phyloP scores from a whole-genome alignment of 2,329 filamentous ascomycete species.

The Xylaria sp. region DNA sequence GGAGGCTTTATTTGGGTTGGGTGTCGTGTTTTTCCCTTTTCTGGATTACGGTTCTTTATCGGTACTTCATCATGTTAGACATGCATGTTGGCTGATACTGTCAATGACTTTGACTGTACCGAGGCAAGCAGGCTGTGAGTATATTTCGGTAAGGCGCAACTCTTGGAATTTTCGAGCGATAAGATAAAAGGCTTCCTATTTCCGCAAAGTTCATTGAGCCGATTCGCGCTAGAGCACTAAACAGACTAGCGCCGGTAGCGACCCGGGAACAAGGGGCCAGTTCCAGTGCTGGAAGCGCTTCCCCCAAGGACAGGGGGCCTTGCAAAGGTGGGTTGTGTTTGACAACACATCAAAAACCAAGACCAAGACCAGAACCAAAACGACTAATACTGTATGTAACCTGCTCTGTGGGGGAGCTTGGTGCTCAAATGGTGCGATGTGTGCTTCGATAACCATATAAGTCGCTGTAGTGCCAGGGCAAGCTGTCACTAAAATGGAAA shows the following conservation, averaged over 20 bases:
- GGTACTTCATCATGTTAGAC: neutral
- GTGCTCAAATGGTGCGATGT: neutral
- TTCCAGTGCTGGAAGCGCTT: neutral
- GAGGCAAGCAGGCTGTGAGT: neutral
- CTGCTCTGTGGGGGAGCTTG: neutral
- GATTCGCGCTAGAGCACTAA: conserved; percentile 14
- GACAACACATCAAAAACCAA: conserved; percentile 36
- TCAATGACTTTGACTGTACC: neutral
- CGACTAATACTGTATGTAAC: neutral
- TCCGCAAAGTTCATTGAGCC: neutral
- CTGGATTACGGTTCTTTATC: neutral
- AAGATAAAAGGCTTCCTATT: conserved; percentile 33
- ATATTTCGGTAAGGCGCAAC: neutral
- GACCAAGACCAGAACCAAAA: neutral
- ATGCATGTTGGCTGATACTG: neutral
- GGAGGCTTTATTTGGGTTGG: conserved; percentile 27
- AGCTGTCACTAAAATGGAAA: too few relatives aligned
- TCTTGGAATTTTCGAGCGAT: conserved; percentile 34
- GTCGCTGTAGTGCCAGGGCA: too few relatives aligned
- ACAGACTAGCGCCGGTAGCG: conserved; percentile 34
- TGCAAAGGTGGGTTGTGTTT: conserved; percentile 31
- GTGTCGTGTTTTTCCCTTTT: conserved; percentile 9
- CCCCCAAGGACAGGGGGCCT: conserved; percentile 26
- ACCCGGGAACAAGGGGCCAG: conserved; percentile 28
- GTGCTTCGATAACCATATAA: neutral